Conservation (phyloP, 225 moss, liverwort and hornwort species). For the Lunularia cruciata region DNA sequence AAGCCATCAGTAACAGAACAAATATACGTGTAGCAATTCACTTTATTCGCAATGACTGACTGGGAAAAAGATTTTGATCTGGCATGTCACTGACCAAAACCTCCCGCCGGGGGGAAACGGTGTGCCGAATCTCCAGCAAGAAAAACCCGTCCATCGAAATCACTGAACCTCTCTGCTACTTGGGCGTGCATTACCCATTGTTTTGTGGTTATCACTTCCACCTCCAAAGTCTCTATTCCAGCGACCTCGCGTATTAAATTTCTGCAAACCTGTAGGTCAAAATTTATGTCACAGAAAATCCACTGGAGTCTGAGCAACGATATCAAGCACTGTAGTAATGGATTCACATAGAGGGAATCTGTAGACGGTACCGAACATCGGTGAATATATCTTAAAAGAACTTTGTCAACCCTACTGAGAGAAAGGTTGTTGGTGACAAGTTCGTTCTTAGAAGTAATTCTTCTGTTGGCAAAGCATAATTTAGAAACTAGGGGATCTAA, state of each 20-base stretch:
- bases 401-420: too few species aligned
- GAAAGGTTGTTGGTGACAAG: too few species aligned
- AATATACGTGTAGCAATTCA: background rate
- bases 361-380: too few species aligned
- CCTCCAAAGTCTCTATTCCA: constrained; percentile 57
- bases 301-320: too few species aligned
- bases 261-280: constrained; percentile 59
- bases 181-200: constrained; percentile 92
- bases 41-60: too few species aligned
- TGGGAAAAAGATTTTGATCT: too few species aligned
- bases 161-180: constrained; percentile 68
- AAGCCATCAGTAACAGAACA: background rate
- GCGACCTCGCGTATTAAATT: constrained; percentile 58
- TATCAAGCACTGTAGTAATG: too few species aligned
- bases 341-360: too few species aligned
- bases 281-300: background rate
- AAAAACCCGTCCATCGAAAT: constrained; percentile 53
- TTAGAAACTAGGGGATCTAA: too few species aligned
- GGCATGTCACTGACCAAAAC: constrained; percentile 62
- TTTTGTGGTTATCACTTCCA: constrained; percentile 76
- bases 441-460: too few species aligned
- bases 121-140: constrained; percentile 94
- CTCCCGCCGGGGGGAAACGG: constrained; percentile 92
- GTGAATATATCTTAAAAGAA: too few species aligned
- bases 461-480: too few species aligned